Percentiles rank a stretch among this genome's conserved stretches.
phyloP scores from a whole-genome alignment of 2,329 filamentous ascomycete genomes.

The Fusarium begoniae region DNA sequence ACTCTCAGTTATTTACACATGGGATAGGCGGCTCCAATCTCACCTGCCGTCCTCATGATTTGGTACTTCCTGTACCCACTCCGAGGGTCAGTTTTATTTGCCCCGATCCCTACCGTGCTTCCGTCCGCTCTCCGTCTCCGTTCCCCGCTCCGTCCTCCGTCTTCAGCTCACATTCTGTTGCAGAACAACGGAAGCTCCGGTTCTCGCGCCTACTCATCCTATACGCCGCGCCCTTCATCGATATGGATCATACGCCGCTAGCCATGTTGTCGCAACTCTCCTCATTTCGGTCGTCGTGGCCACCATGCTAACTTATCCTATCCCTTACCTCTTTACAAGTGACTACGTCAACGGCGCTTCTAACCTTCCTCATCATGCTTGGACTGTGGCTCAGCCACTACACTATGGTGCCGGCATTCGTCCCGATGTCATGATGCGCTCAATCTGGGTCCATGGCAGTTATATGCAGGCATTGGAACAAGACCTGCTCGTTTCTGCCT shows the following conservation, averaged over 20 bases:
- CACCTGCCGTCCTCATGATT: slow-evolving; percentile 63
- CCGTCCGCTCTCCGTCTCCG: slow-evolving; percentile 20
- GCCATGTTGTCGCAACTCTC: slow-evolving; percentile 78
- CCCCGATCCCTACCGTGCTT: slow-evolving; percentile 14
- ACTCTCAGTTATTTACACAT: slow-evolving; percentile 30
- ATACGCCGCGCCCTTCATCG: slow-evolving; percentile 71
- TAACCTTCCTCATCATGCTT: slow-evolving; percentile 80
- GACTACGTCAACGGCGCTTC: slow-evolving; percentile 77
- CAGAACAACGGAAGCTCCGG: slow-evolving; percentile 79
- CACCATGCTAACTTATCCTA: slow-evolving; percentile 76
- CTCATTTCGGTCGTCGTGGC: slow-evolving; percentile 77
- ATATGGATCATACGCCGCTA: slow-evolving; percentile 75
- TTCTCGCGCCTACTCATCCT: slow-evolving; percentile 70
- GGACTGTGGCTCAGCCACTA: slow-evolving; percentile 77
- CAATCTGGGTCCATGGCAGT: slow-evolving; percentile 82
- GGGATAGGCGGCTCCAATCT: slow-evolving; percentile 28
- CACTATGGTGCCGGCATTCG: slow-evolving; percentile 58
- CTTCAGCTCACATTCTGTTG: slow-evolving; percentile 30
- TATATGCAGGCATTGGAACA: slow-evolving; percentile 80
- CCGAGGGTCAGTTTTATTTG: slow-evolving; percentile 69
- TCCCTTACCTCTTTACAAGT: slow-evolving; percentile 77
- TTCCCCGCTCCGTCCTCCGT: slow-evolving; percentile 12
- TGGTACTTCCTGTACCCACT: slow-evolving; percentile 82
- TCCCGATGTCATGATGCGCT: slow-evolving; percentile 82
- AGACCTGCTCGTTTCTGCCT: slow-evolving; percentile 70